A percentile compares a stretch with the other conserved stretches of the same genome.
phyloP scores from a whole-genome alignment of 495 filamentous ascomycete genomes.

The Penicillium bovifimosum region DNA sequence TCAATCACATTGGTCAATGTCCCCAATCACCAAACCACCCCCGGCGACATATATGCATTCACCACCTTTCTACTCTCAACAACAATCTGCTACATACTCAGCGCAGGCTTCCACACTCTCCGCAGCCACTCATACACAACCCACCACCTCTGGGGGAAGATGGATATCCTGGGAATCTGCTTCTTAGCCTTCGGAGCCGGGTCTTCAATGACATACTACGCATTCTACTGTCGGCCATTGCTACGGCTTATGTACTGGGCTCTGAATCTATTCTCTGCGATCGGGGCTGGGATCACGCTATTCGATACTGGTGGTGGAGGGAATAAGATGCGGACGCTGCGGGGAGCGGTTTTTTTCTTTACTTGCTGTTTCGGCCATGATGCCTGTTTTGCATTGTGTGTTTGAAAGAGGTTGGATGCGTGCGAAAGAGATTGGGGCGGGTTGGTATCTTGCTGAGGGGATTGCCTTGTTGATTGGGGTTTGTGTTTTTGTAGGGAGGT shows the following conservation, averaged over 20 bases:
- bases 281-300: slow-evolving; percentile 5
- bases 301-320: slow-evolving; percentile 14
- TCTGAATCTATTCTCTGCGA: slow-evolving; percentile 1
- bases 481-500: slow-evolving; percentile 5
- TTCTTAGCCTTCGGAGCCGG: slow-evolving; percentile 7
- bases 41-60: slow-evolving; percentile 9
- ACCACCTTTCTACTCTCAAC: slow-evolving; percentile 5
- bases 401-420: slow-evolving; percentile 6
- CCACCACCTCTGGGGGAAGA: slow-evolving; percentile 10
- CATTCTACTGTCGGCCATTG: slow-evolving; percentile 9
- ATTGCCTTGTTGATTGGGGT: slow-evolving; percentile 11
- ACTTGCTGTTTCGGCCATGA: slow-evolving; percentile 9
- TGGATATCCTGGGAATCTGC: slow-evolving; percentile 14
- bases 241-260: slow-evolving; percentile 5
- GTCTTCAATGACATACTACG: slow-evolving; percentile 13
- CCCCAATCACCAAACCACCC: not conserved
- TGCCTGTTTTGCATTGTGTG: slow-evolving; percentile 11
- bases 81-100: slow-evolving; percentile 7
- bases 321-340: slow-evolving; percentile 8
- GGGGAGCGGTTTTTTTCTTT: slow-evolving; percentile 13
- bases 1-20: not conserved
- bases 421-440: slow-evolving; percentile 7
- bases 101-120: slow-evolving; percentile 10
- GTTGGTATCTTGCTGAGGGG: slow-evolving; percentile 12
- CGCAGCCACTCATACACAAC: slow-evolving; percentile 13